Percentiles rank a stretch among this genome's conserved stretches.
Conservation (phyloP, 305 asterid genomes). For the Solanum hybrid region DNA sequence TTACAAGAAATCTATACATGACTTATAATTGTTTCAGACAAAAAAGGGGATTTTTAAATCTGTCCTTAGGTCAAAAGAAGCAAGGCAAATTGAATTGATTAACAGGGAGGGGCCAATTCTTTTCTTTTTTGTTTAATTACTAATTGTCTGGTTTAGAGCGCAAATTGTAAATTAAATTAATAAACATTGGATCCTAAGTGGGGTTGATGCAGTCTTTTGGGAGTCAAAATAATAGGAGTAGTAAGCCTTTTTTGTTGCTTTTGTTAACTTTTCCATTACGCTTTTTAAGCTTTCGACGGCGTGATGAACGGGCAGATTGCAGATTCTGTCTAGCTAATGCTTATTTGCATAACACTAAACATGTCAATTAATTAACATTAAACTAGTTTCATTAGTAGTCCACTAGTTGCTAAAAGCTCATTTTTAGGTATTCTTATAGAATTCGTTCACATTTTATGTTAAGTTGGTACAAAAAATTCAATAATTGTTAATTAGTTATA, state of each 20-base stretch:
- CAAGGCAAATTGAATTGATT: not conserved
- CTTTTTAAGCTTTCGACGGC: conserved; percentile 35
- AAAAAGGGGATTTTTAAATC: not conserved
- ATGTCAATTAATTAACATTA: not conserved
- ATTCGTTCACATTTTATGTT: not conserved
- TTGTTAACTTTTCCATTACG: conserved; percentile 9
- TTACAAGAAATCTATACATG: not conserved
- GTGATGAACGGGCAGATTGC: conserved; percentile 33
- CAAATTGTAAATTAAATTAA: not conserved
- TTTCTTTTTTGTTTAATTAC: not conserved
- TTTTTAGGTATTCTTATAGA: not conserved
- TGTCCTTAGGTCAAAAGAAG: not conserved
- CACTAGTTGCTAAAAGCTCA: not conserved
- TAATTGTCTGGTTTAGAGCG: not conserved
- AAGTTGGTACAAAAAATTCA: not conserved
- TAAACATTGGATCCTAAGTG: conserved; percentile 21
- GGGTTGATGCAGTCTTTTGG: not conserved
- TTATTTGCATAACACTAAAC: not conserved
- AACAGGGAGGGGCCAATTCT: not conserved
- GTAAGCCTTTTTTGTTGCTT: conserved; percentile 9
- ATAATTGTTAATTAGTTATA: too few relatives aligned
- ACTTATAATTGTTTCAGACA: not conserved
- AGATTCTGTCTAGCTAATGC: conserved; percentile 7
- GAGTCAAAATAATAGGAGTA: not conserved
- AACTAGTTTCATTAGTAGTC: not conserved